Base-by-base conservation (phyloP, 768 basidiomycete genomes). In the Naganishia vaughanmartiniae region DNA sequence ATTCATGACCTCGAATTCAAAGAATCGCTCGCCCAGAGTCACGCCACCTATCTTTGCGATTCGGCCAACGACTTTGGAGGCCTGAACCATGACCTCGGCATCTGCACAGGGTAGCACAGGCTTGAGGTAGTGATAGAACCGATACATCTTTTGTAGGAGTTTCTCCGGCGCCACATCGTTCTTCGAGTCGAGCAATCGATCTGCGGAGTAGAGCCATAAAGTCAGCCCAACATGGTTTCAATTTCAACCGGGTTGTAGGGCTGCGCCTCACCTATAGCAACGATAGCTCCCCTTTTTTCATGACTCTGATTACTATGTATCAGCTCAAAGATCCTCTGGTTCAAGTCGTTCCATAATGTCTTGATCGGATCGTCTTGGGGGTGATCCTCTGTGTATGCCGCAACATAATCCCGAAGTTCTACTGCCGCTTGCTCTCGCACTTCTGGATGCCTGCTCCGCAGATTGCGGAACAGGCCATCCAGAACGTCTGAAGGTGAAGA, bases 11-110 rank as follows among this genome's bases (percentile, higher is more conserved):
- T 96, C 92, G 71, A 86, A 89, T 73, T 92, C 89, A 86, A 95
- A 92, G 76, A 94, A 93, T 4, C 87, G 85, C 76, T 94, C 92
- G 71, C 91, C 91, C 76, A 94, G 90, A 30, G 88, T 88, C 0
- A 87, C 85, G 2, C 91, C 91, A 26, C 91, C 91, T 31, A 91
- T 88, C 70, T 89, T 86, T 36, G 90, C 90, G 77, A 95, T 94
- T n/a, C 74, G 74, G 57, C 78, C 74, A 30, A 63, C 30, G 0
- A 91, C 92, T 80, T 93, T 91, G n/a, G 93, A 92, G 0, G 93
- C 92, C 11, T 90, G 87, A 42, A 93, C 86, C 93, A 97, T 97
- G 78, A 99, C 88, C 80, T 90, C 90, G 76, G 92, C 87, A 79
- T 97, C 95, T 65, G 88, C 86, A 77, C 91, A 91, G 4, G 92